Evolutionary conservation across 2,329 filamentous ascomycete genomes (phyloP).

Genomic region (Fusarium equiseti): DNA sequence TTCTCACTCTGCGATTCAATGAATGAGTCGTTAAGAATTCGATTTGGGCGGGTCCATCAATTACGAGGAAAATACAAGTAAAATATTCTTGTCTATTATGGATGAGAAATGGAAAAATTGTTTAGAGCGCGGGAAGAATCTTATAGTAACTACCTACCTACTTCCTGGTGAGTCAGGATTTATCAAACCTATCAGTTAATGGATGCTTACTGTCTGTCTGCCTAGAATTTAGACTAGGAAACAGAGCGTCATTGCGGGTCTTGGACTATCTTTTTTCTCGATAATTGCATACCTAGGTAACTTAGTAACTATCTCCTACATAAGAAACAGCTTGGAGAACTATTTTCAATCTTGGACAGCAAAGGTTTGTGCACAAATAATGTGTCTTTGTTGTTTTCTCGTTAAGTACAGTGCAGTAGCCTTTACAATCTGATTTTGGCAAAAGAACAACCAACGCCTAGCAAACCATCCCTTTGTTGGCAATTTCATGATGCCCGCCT

Average conservation of each 20-base stretch:
- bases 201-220: not conserved
- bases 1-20: not conserved
- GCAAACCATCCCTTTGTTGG: not conserved
- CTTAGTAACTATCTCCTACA: not conserved
- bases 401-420: not conserved
- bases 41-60: not conserved
- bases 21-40: not conserved
- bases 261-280: not conserved
- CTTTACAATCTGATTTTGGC: not conserved
- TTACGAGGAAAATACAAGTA: not conserved
- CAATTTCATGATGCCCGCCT: not conserved
- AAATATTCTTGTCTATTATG: not conserved
- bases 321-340: not conserved
- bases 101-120: not conserved
- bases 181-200: slow-evolving; percentile 6
- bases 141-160: not conserved
- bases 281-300: slow-evolving; percentile 4
- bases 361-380: not conserved
- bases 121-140: not conserved
- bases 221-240: not conserved
- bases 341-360: not conserved
- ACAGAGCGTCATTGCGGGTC: slow-evolving; percentile 27
- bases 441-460: not conserved
- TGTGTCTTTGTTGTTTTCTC: not conserved
- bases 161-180: slow-evolving; percentile 8